Percentiles rank a stretch among this genome's conserved stretches.
Evolutionary conservation across 2,329 filamentous ascomycete genomes (phyloP).

Genomic region (Fusarium protoensiforme): DNA sequence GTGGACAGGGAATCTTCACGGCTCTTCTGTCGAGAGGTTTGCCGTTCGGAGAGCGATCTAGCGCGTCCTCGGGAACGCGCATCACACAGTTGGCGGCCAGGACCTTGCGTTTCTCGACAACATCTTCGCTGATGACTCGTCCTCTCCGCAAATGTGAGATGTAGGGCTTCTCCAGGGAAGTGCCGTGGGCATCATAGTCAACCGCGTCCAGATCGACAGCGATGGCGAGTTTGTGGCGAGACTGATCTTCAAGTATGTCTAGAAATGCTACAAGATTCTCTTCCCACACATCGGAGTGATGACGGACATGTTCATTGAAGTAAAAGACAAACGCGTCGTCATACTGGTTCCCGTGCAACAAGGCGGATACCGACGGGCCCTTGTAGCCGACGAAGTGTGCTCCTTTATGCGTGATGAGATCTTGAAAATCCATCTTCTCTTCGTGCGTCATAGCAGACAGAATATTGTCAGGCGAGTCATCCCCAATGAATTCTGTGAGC

Average conservation of each 20-base stretch:
- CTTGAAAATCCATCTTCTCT: neutral
- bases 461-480: neutral
- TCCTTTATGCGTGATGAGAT: neutral
- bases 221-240: neutral
- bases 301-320: constrained; percentile 8
- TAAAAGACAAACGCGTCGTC: constrained; percentile 1
- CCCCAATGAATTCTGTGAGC: neutral
- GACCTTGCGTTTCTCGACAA: neutral
- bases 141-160: neutral
- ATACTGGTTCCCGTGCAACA: constrained; percentile 1
- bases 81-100: neutral
- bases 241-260: neutral
- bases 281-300: constrained; percentile 7
- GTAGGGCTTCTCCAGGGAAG: neutral
- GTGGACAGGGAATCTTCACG: neutral
- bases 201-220: neutral
- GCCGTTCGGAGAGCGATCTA: neutral
- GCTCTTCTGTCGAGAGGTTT: neutral
- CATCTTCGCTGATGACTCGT: neutral
- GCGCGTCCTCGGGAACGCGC: neutral
- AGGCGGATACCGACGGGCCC: neutral
- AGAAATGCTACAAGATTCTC: constrained; percentile 7
- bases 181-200: neutral
- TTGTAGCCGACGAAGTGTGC: neutral
- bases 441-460: neutral